Evolutionary conservation across 2,329 filamentous ascomycete genomes (phyloP).

Genomic region (Delphinella strobiligena): DNA sequence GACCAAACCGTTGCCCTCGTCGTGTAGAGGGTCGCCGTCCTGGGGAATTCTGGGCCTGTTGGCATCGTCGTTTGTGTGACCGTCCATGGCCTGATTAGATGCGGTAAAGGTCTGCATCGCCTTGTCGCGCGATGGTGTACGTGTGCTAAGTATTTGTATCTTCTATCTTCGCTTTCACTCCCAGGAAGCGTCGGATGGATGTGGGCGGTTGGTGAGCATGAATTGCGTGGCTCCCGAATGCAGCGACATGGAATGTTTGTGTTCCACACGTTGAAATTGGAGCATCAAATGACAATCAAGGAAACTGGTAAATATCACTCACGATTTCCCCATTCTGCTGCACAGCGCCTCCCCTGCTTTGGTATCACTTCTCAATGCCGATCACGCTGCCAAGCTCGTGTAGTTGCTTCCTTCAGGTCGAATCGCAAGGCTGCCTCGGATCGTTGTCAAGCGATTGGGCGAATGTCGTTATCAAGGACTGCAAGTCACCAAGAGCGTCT

Average conservation of each 20-base stretch:
- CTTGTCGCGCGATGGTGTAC: too few relatives aligned
- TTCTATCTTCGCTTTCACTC: too few relatives aligned
- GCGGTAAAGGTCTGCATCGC: background rate
- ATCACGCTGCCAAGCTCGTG: background rate
- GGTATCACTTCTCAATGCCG: background rate
- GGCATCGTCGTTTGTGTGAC: background rate
- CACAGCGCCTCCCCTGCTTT: background rate
- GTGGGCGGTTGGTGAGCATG: too few relatives aligned
- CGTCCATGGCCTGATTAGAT: background rate
- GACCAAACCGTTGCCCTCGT: background rate
- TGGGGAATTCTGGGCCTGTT: background rate
- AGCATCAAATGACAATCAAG: background rate
- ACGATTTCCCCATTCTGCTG: constrained; percentile 9
- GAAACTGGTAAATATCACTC: constrained; percentile 2
- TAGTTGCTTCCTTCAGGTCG: too few relatives aligned
- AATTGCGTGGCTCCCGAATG: background rate
- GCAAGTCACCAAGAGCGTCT: too few relatives aligned
- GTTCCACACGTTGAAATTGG: too few relatives aligned
- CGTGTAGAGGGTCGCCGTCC: background rate
- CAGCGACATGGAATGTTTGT: background rate
- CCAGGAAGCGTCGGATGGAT: too few relatives aligned
- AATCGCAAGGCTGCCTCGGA: too few relatives aligned
- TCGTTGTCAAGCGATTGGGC: too few relatives aligned
- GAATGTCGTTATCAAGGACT: too few relatives aligned
- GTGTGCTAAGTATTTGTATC: too few relatives aligned